Evolutionary conservation across 2,329 filamentous ascomycete genomes (phyloP), one percentile per base, ranked within the genome.

Genomic region (Verticillium dahliae): DNA sequence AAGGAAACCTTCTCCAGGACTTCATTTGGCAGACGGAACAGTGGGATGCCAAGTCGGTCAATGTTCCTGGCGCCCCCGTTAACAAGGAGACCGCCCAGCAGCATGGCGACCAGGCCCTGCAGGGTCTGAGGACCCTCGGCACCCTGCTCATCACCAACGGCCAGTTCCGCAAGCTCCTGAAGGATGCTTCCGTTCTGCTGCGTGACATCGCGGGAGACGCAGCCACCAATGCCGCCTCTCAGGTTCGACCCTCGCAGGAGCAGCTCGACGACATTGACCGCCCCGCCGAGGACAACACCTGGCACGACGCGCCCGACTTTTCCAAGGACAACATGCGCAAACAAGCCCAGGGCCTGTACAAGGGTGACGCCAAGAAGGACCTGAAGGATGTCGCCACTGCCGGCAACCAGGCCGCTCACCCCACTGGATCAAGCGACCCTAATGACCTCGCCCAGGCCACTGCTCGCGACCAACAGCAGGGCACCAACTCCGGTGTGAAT

Each of bases 21-120:
- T 98, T 99, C 76, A 91, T 98, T 76, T 99, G 91, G 90, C 90
- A 97, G 73, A 93, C 92, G 0, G 87, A 92, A 71, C 84, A 90
- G 56, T 87, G 95, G 65, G 85, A 87, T 60, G 78, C 85, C 62
- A 87, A 82, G 69, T 80, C 83, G 59, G 81, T 91, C 33, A 74
- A 78, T 62, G 75, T 81, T 1, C 90, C 91, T 3, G 80, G 82
- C 61, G 83, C 85, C 1, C 89, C 92, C 0, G 69, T 96, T 57
- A 84, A 86, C 71, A 96, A 92, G 79, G 87, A 90, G 1, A 83
- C 84, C 1, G 91, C 90, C 33, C 86, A 90, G 77, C 88, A 94
- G 72, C 91, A 99, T 73, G 91, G 89, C 50, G 86, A 95, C 65
- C 84, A 94, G 73, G 92, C 90, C 1, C 80, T 96, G 9, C 86